Base-by-base conservation (phyloP, 73 alveolate species). In the Effrenium voratum region DNA sequence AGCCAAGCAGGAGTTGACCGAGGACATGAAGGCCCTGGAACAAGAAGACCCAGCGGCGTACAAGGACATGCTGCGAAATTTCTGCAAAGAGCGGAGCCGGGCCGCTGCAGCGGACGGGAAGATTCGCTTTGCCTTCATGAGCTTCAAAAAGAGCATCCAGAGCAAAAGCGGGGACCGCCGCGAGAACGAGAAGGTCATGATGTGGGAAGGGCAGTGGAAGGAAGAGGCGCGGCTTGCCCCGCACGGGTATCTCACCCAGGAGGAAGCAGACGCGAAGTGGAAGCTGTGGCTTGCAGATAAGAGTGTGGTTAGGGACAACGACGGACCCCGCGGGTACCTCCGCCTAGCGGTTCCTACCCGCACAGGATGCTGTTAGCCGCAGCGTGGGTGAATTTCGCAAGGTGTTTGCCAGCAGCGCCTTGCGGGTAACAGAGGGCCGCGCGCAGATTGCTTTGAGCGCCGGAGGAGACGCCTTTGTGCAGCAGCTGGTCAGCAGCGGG, bases 191-290 rank as follows among this genome's bases (percentile, higher is more conserved):
- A 5, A 44, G 52, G 57, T 30, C 2, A 79, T 79, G 91, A 79
- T 79, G 91, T 79, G 91, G 91, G 34, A 79, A 4, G 91, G 91
- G 30, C 47, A 79, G 6, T 79, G 91, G 91, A 1, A 43, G 26
- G 91, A 79, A 32, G 70, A 79, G 6, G 13, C 91, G 5, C 41
- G 44, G 45, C 38, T 5, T 1, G 91, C 91, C 24, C 19, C 10
- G 70, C 46, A 45, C 70, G 91, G 91, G 32, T 79, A 13, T 47
- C 45, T 79, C 46, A 79, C 91, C 46, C 41, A 2, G 10, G 91
- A 79, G 30, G 91, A 79, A 45, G 91, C 91, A 6, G 46, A 44
- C 26, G 5, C 1, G 47, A 79, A 45, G 46, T 79, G 91, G 91
- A 10, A 43, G 2, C 59, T 1, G 5, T 79, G 91, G 91, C 1